Percentiles rank a stretch among this genome's conserved stretches.
phyloP scores from a whole-genome alignment of 345 rosid species.

The Citrus maxima region DNA sequence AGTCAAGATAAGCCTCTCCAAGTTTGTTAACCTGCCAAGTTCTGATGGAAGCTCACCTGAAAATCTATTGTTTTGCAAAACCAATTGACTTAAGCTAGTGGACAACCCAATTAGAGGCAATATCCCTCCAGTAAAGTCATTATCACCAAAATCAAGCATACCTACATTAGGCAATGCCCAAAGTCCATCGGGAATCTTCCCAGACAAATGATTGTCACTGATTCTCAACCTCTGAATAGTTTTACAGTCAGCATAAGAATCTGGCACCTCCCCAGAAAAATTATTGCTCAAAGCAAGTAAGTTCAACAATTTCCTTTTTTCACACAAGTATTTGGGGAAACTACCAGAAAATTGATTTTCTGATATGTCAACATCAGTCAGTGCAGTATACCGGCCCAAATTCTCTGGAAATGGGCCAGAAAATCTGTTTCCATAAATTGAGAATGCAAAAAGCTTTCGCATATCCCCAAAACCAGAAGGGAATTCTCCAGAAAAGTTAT shows the following conservation, averaged over 20 bases:
- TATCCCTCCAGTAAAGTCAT: constrained; percentile 58
- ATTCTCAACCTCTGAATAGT: constrained; percentile 61
- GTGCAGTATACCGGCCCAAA: constrained; percentile 59
- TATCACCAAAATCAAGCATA: constrained; percentile 67
- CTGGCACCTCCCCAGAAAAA: constrained; percentile 69
- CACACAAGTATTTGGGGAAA: constrained; percentile 73
- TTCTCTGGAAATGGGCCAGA: constrained; percentile 66
- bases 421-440: constrained; percentile 71
- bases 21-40: constrained; percentile 45
- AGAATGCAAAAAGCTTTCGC: constrained; percentile 44
- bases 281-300: constrained; percentile 63
- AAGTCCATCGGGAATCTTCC: constrained; percentile 48
- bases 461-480: constrained; percentile 75
- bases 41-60: constrained; percentile 62
- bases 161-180: constrained; percentile 67
- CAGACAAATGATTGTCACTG: constrained; percentile 55
- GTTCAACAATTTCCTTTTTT: constrained; percentile 30
- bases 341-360: constrained; percentile 72
- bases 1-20: constrained; percentile 58
- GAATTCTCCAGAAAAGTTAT: constrained; percentile 60
- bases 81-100: constrained; percentile 44
- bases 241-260: constrained; percentile 59
- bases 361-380: constrained; percentile 67
- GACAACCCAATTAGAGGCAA: constrained; percentile 52
- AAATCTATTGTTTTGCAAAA: constrained; percentile 59